A percentile compares a stretch with the other conserved stretches of the same genome.
These are phyloP conservation scores for Myriangium duriaei DNA, from an alignment of 2,329 filamentous ascomycete genomes.

Conservation along the genomic window DNA sequence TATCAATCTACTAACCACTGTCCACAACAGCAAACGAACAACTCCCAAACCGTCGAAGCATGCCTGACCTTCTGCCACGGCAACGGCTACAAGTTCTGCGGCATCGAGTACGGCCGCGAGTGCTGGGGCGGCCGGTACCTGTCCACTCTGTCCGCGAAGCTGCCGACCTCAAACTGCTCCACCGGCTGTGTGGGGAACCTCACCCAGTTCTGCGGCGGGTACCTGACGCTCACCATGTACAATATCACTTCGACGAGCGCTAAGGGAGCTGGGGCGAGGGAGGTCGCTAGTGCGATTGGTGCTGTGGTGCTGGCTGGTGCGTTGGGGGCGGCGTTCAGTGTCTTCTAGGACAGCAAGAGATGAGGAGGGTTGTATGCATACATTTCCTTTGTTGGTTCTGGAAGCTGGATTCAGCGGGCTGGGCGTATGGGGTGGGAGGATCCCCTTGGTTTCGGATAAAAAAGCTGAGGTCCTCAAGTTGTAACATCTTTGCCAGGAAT, in stretches of 20 bases:
- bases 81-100: slow-evolving; percentile 35
- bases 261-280: slow-evolving; percentile 1
- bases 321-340: slow-evolving; percentile 4
- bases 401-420: too few relatives aligned
- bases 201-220: slow-evolving; percentile 42
- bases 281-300: slow-evolving; percentile 6
- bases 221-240: slow-evolving; percentile 25
- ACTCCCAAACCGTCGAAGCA: slow-evolving; percentile 38
- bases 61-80: slow-evolving; percentile 42
- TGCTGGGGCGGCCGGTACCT: slow-evolving; percentile 47
- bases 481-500: too few relatives aligned
- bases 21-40: slow-evolving; percentile 22
- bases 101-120: slow-evolving; percentile 45
- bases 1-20: background rate
- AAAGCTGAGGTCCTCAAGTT: too few relatives aligned
- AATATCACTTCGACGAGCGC: slow-evolving; percentile 15
- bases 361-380: too few relatives aligned
- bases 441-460: too few relatives aligned
- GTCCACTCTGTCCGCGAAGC: slow-evolving; percentile 33
- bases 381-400: too few relatives aligned
- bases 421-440: too few relatives aligned
- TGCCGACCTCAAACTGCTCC: slow-evolving; percentile 38
- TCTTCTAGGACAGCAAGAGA: too few relatives aligned
- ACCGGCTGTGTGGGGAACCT: slow-evolving; percentile 43
- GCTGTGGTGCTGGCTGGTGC: slow-evolving; percentile 6